phyloP scores from a whole-genome alignment of 805 yeast species.

The Torulaspora gathmanii region DNA sequence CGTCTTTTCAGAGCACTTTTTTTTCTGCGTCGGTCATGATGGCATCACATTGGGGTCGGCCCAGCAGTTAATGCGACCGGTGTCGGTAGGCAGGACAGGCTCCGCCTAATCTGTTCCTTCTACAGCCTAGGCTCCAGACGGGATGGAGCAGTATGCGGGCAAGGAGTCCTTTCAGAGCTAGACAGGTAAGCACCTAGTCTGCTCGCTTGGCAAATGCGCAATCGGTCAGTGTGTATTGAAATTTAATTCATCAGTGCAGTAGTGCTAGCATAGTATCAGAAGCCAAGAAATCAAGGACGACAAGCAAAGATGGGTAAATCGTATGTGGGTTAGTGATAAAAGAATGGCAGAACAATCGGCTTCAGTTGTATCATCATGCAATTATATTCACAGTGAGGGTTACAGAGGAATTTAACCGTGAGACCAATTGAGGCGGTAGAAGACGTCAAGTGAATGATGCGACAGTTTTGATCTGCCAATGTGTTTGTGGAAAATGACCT shows the following conservation, averaged over 20 bases:
- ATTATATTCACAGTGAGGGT: not conserved
- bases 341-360: not conserved
- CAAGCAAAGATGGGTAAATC: slow-evolving; percentile 41
- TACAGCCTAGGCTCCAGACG: not conserved
- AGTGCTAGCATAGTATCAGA: not conserved
- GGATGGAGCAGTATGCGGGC: not conserved
- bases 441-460: not conserved
- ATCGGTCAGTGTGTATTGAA: slow-evolving; percentile 5
- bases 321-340: slow-evolving; percentile 28
- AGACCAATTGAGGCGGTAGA: not conserved
- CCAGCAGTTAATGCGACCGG: no score
- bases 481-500: not conserved
- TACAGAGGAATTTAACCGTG: not conserved
- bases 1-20: no score
- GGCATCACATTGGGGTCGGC: no score
- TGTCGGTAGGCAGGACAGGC: no score
- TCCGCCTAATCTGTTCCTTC: not conserved
- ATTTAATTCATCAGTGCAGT: slow-evolving; percentile 1
- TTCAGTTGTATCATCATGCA: not conserved
- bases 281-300: slow-evolving; percentile 27
- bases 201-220: not conserved
- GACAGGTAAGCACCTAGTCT: not conserved
- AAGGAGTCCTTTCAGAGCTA: not conserved
- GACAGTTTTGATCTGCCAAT: not conserved
- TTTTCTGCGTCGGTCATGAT: no score